Evolutionary conservation across 768 basidiomycete species (phyloP).

Genomic region (Leccinum subtestaceum): DNA sequence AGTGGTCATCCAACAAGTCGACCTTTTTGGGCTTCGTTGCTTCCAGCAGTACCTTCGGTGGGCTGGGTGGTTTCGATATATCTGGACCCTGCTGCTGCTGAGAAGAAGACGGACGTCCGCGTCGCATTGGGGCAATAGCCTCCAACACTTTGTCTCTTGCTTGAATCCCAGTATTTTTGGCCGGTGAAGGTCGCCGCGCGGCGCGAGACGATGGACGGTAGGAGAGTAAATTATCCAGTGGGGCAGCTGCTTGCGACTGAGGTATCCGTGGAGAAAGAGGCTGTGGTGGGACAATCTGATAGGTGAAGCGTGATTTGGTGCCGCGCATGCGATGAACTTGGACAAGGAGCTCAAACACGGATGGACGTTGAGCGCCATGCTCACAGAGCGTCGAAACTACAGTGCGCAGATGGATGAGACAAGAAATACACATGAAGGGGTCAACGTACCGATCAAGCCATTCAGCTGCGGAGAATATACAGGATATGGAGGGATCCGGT

Average conservation of each 20-base stretch:
- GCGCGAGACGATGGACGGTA: conserved; percentile 30
- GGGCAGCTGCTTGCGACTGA: conserved; percentile 27
- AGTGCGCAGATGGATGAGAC: conserved; percentile 12
- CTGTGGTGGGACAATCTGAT: conserved; percentile 52
- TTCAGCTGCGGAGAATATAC: conserved; percentile 84
- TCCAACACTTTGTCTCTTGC: conserved; percentile 77
- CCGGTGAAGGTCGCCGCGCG: conserved; percentile 16
- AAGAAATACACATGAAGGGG: conserved; percentile 2
- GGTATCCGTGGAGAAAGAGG: conserved; percentile 42
- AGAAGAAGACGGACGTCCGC: conserved; percentile 55
- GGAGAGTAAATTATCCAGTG: conserved; percentile 40
- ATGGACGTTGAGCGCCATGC: conserved; percentile 81
- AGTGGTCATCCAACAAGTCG: conserved; percentile 38
- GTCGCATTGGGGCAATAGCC: conserved; percentile 75
- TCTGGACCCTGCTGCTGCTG: conserved; percentile 37
- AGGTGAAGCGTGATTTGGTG: conserved; percentile 76
- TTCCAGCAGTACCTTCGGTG: conserved; percentile 15
- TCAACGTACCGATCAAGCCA: conserved; percentile 67
- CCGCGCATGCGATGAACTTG: conserved; percentile 86
- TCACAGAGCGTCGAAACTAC: conserved; percentile 91
- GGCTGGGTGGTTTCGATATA: conserved; percentile 24
- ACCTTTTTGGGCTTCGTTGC: conserved; percentile 14
- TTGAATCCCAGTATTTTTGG: conserved; percentile 54
- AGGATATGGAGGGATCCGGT: conserved; percentile 86
- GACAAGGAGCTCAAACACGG: conserved; percentile 81